phyloP scores from a whole-genome alignment of 1,284 basidiomycete species.

The Austropuccinia psidii region DNA sequence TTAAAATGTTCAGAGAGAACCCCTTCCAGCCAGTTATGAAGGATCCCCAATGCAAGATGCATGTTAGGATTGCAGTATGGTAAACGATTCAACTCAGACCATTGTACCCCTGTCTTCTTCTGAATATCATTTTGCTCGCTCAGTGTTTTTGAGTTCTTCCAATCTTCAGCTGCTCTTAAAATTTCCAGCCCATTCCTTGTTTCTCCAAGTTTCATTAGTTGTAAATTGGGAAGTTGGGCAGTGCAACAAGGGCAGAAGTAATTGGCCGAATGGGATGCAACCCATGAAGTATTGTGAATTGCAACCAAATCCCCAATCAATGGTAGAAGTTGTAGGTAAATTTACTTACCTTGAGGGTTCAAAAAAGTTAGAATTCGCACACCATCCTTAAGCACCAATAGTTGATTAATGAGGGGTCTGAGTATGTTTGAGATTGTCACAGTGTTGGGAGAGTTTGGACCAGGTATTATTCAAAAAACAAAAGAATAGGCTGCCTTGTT shows the following conservation, averaged over 20 bases:
- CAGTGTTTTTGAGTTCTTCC: not conserved
- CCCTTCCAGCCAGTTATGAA: conserved; percentile 16
- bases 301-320: conserved; percentile 10
- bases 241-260: conserved; percentile 1
- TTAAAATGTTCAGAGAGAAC: conserved; percentile 1
- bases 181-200: not conserved
- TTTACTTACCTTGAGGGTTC: not conserved
- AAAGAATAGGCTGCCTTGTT: not conserved
- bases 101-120: conserved; percentile 4
- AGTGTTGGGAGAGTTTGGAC: not conserved
- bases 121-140: not conserved
- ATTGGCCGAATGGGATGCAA: not conserved
- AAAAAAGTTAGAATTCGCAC: not conserved
- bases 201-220: not conserved
- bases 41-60: not conserved
- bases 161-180: not conserved
- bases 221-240: not conserved
- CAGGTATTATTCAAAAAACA: not conserved
- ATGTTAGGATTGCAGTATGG: conserved; percentile 2
- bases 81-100: conserved; percentile 11
- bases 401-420: not conserved
- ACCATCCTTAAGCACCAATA: not conserved
- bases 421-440: not conserved
- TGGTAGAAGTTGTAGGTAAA: not conserved
- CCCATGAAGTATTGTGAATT: conserved; percentile 8